Conservation (phyloP, 257 asterid species). For the Solanum sitiens region DNA sequence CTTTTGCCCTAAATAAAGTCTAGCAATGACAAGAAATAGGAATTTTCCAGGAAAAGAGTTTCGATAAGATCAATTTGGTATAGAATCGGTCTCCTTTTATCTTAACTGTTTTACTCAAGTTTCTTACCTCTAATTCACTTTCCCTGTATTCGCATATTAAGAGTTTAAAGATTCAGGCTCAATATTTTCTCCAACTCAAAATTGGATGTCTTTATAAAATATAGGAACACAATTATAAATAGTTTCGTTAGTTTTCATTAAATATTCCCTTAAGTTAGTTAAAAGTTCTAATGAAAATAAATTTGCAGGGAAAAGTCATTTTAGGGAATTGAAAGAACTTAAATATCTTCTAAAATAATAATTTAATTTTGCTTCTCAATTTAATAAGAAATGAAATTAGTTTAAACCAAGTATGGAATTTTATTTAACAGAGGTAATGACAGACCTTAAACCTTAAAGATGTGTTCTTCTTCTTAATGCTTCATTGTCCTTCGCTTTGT, state of each 20-base stretch:
- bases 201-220: neutral
- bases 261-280: neutral
- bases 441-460: neutral
- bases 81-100: neutral
- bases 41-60: neutral
- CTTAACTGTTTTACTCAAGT: neutral
- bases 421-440: neutral
- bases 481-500: neutral
- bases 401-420: neutral
- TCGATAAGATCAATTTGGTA: neutral
- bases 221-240: neutral
- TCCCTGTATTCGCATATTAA: neutral
- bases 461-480: neutral
- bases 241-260: neutral
- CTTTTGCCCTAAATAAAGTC: neutral
- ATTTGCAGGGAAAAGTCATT: neutral
- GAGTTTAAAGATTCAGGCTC: neutral
- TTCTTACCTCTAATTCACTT: neutral
- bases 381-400: neutral
- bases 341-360: neutral
- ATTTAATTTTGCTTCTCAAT: neutral
- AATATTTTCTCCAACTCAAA: neutral
- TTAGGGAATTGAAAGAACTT: neutral
- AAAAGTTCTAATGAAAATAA: neutral
- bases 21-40: neutral